Evolutionary conservation across 1,284 basidiomycete genomes (phyloP), one percentile per base, ranked within the genome.

Genomic region (Sporisorium graminicola): DNA sequence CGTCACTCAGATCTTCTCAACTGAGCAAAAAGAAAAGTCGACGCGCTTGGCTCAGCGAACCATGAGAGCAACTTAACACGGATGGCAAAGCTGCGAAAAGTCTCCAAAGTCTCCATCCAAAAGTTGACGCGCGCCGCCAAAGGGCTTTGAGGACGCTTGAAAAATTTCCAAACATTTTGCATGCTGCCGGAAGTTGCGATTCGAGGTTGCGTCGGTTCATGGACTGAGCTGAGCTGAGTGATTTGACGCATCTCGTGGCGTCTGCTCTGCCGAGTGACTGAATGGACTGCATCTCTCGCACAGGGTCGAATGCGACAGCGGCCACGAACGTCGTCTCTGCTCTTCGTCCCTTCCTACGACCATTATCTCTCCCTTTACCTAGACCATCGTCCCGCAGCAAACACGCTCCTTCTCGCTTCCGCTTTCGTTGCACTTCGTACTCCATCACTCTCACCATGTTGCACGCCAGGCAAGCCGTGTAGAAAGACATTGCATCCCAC

Each of bases 21-120:
- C 40, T 27, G 46, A 16, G 24, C 24, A 43, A 31, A 12, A 55
- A 16, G 18, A 43, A 55, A 43, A 55, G 40, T 43, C 33, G 53
- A 55, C 53, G 53, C 37, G 40, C 37, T 29, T 31, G 51, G 22
- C 24, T 40, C 51, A 53, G 51, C 51, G 18, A 40, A 3, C 10
- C 12, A 5, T 24, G 12, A 31, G 1, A 0, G 2, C 20, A 9
- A 24, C 50, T 24, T 52, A 52, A 37, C 50, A 35, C 7, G 7
- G 5, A 29, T 29, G 27, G 2, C n/a, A n/a, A 31, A 18, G 27
- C n/a, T 6, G 47, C 22, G 13, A 26, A 46, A 46, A 46, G 10
- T 31, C 29, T 46, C 44, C 35, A 12, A 46, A 46, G 10, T 31
- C 29, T 46, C 44, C 35, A 12, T 46, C 24, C 44, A 46, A n/a